phyloP scores from a whole-genome alignment of 108 stramenopile species.

The Chaetoceros muelleri region DNA sequence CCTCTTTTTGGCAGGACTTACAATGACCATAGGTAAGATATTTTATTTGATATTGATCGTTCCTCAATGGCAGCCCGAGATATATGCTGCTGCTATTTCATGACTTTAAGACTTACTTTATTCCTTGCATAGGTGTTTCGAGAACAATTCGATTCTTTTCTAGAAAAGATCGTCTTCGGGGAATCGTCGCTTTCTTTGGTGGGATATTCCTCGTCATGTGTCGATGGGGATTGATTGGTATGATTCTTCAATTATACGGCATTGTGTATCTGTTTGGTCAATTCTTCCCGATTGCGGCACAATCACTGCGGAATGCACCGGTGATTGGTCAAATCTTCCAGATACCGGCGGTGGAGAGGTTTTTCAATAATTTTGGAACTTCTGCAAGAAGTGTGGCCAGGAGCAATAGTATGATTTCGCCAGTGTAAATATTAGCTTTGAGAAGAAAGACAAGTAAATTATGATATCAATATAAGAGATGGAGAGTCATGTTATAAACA shows the following conservation, averaged over 20 bases:
- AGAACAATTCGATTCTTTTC: slow-evolving; percentile 83
- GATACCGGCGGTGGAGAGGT: slow-evolving; percentile 55
- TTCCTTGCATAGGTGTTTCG: slow-evolving; percentile 18
- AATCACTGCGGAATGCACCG: slow-evolving; percentile 71
- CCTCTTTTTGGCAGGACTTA: slow-evolving; percentile 72
- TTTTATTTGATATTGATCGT: background rate
- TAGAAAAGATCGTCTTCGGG: slow-evolving; percentile 64
- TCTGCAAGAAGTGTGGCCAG: too few species aligned
- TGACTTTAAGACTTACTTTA: background rate
- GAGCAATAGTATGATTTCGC: too few species aligned
- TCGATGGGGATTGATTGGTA: slow-evolving; percentile 79
- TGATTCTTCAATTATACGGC: slow-evolving; percentile 77
- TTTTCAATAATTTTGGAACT: slow-evolving; percentile 59
- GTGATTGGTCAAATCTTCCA: slow-evolving; percentile 64
- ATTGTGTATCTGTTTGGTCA: slow-evolving; percentile 86
- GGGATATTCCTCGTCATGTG: slow-evolving; percentile 71
- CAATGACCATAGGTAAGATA: slow-evolving; percentile 66
- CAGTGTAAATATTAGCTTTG: too few species aligned
- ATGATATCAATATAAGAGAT: too few species aligned
- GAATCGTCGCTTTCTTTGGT: slow-evolving; percentile 83
- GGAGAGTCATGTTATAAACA: too few species aligned
- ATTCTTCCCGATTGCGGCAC: slow-evolving; percentile 85
- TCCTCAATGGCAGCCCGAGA: background rate
- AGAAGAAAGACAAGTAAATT: too few species aligned
- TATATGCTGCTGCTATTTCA: background rate